Evolutionary conservation across 495 filamentous ascomycete species (phyloP).

Genomic region (Hypomontagnella monticulosa): DNA sequence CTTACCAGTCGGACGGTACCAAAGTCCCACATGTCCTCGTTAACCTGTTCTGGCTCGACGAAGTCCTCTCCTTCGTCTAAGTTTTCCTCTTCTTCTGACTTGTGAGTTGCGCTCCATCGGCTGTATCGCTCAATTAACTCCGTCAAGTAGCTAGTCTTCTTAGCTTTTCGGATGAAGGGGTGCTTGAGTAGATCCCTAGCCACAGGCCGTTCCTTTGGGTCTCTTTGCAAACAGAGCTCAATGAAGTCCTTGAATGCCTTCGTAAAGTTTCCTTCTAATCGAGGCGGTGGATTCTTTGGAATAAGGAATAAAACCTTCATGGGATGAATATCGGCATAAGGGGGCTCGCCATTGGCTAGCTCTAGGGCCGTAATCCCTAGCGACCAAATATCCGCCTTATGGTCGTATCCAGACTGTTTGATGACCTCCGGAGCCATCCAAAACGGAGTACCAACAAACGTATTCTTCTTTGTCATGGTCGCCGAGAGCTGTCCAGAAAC

Average conservation of each 20-base stretch:
- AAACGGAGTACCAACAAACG: conserved; percentile 97
- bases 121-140: conserved; percentile 92
- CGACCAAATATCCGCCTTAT: conserved; percentile 99
- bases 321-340: conserved; percentile 95
- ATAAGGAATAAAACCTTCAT: conserved; percentile 99
- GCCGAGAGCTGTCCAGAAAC: conserved; percentile 96
- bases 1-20: conserved; percentile 83
- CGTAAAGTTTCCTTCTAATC: conserved; percentile 84
- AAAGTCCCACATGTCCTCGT: conserved; percentile 96
- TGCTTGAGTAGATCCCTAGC: conserved; percentile 90
- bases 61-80: conserved; percentile 56
- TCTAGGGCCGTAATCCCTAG: conserved; percentile 98
- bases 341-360: conserved; percentile 90
- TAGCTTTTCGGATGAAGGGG: conserved; percentile 87
- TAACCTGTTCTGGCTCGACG: conserved; percentile 49
- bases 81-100: conserved; percentile 71
- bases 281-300: conserved; percentile 90
- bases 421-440: conserved; percentile 99
- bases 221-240: conserved; percentile 83
- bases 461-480: conserved; percentile 99
- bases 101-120: conserved; percentile 80
- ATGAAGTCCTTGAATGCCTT: conserved; percentile 95
- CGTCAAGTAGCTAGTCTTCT: conserved; percentile 88
- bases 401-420: conserved; percentile 96
- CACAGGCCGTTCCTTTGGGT: conserved; percentile 86